Evolutionary conservation across 2,329 filamentous ascomycete genomes (phyloP), one percentile per base, ranked within the genome.

Genomic region (Penicillium italicum): DNA sequence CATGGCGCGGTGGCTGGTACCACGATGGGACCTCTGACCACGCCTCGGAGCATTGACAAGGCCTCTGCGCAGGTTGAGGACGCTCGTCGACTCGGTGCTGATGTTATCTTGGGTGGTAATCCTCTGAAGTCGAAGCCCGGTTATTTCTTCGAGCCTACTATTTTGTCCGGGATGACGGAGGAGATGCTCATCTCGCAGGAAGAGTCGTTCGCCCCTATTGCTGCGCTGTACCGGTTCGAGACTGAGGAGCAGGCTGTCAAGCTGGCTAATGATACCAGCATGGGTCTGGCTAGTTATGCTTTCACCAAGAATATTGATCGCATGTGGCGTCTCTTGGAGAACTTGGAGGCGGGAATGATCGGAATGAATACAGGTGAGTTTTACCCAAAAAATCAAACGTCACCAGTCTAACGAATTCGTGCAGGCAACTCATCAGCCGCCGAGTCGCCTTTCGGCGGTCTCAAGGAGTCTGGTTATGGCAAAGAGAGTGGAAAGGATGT

Each of bases 61-160:
- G 82, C 82, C 1, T 56, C 67, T 33, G 65, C 61, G n/a, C 85
- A 89, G 59, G 83, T 89, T 31, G 78, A 82, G 43, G 85, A 90
- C 68, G 88, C 87, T 4, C 78, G 79, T 51, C 79, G 79, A 52
- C 79, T 82, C 37, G 87, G 87, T 3, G 88, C 83, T 1, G 81
- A 80, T 42, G 71, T 88, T n/a, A 73, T 88, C 1, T 74, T 85
- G 20, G 87, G 87, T 12, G 85, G 83, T 1, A 67, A 68, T 7
- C 68, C 73, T 0, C 70, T 75, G 11, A 68, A 76, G 11, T 78
- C 76, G 1, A 79, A 80, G n/a, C 80, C 80, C 55, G 82, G 83
- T 57, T 89, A 86, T 72, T 90, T 88, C 76, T 88, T 89, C 71
- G 80, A 87, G 67, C 86, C 85, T 1, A 89, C 86, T 0, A 81